These are phyloP conservation scores for Apostasia shenzhenica DNA, from an alignment of 106 monocot genomes.

Conservation along the genomic window DNA sequence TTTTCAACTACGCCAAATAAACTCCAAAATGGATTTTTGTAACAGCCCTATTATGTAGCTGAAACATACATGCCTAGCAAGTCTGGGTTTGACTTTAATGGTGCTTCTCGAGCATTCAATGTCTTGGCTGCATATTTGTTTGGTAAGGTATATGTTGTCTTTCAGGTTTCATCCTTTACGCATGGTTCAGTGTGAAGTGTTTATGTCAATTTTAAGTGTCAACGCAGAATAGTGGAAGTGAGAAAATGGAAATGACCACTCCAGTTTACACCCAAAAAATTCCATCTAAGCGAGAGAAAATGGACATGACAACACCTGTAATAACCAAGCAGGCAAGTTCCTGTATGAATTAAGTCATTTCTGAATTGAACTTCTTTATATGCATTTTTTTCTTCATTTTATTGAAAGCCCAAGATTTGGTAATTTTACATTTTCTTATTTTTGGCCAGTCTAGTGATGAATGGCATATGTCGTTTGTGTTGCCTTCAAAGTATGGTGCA, in stretches of 20 bases:
- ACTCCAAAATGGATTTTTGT: background rate
- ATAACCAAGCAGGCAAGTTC: constrained; percentile 51
- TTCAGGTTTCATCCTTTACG: background rate
- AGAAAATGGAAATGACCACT: constrained; percentile 92
- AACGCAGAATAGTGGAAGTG: constrained; percentile 43
- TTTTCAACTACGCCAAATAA: background rate
- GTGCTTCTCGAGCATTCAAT: constrained; percentile 72
- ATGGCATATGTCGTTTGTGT: constrained; percentile 88
- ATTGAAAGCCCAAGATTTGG: background rate
- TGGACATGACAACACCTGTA: constrained; percentile 89
- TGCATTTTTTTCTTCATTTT: background rate
- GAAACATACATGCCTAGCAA: constrained; percentile 82
- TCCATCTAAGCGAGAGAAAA: constrained; percentile 54
- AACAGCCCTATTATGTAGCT: constrained; percentile 72
- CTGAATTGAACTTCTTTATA: background rate
- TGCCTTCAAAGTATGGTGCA: constrained; percentile 84
- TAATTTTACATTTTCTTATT: background rate
- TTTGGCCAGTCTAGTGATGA: constrained; percentile 35
- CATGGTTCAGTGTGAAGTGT: background rate
- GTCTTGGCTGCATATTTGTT: constrained; percentile 77
- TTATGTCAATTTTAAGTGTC: background rate
- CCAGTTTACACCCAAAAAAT: constrained; percentile 65
- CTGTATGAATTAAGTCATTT: background rate
- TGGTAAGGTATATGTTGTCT: constrained; percentile 56
- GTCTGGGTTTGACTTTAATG: constrained; percentile 49